phyloP scores from a whole-genome alignment of 2,329 filamentous ascomycete species.

The Fusarium tjaetaba region DNA sequence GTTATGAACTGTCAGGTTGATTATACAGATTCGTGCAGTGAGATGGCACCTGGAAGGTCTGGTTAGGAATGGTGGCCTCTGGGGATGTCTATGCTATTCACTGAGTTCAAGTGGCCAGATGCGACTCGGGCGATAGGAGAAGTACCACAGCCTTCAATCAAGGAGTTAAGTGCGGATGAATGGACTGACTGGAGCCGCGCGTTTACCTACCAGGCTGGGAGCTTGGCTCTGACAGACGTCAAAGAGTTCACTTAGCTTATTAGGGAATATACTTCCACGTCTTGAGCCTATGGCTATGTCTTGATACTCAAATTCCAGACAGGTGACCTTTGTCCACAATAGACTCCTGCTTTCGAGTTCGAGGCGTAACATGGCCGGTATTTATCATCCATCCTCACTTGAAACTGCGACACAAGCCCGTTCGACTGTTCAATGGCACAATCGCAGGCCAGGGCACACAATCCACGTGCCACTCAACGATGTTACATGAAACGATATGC shows the following conservation, averaged over 20 bases:
- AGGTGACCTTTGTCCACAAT: accelerated
- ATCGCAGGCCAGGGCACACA: accelerated
- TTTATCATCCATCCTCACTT: accelerated
- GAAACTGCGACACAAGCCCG: accelerated
- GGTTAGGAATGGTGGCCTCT: neutral
- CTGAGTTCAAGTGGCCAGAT: neutral
- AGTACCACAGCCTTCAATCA: accelerated
- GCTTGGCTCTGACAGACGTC: neutral
- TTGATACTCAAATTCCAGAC: accelerated
- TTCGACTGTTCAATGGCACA: neutral
- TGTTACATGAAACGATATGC: too few relatives aligned
- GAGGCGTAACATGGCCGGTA: accelerated
- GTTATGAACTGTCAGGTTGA: neutral
- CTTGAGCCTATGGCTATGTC: accelerated
- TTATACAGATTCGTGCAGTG: neutral
- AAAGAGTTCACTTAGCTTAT: neutral
- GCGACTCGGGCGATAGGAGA: accelerated
- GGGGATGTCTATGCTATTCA: neutral
- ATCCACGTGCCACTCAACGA: accelerated
- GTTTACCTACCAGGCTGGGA: neutral
- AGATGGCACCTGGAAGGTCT: neutral
- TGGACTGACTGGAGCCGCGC: neutral
- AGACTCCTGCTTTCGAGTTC: neutral
- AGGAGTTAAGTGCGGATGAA: neutral
- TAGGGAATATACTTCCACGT: accelerated